Percentiles rank a stretch among this genome's conserved stretches.
phyloP scores from a whole-genome alignment of 2,329 filamentous ascomycete species.

The Tolypocladium sp. region DNA sequence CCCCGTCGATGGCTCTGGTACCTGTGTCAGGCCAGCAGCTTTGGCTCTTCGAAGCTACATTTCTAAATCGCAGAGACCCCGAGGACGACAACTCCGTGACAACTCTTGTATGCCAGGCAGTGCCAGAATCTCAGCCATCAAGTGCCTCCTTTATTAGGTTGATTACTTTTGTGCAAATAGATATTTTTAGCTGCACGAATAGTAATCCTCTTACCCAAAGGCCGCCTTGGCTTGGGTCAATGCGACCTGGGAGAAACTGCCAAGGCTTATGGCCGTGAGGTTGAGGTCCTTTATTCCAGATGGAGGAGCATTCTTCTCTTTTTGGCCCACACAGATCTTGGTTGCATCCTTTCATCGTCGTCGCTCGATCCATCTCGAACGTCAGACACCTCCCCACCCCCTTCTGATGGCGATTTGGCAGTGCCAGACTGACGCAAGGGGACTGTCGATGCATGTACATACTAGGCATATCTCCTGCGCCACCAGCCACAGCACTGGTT shows the following conservation, averaged over 20 bases:
- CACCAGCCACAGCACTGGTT: neutral
- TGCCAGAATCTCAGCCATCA: no score
- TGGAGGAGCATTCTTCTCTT: no score
- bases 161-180: neutral
- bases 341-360: neutral
- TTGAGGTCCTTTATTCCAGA: neutral
- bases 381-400: neutral
- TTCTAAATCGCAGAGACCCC: no score
- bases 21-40: neutral
- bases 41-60: neutral
- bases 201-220: no score
- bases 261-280: neutral
- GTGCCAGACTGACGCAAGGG: neutral
- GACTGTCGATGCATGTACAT: neutral
- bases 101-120: no score
- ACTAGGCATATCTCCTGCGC: neutral
- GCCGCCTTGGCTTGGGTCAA: neutral
- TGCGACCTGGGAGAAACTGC: neutral
- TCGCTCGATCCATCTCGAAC: neutral
- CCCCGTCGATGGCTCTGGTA: neutral
- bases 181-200: neutral
- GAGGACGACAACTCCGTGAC: no score
- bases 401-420: neutral
- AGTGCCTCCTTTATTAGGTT: no score
- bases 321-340: neutral